Conservation (phyloP, 225 moss, liverwort and hornwort genomes). For the Marchantia paleacea region DNA sequence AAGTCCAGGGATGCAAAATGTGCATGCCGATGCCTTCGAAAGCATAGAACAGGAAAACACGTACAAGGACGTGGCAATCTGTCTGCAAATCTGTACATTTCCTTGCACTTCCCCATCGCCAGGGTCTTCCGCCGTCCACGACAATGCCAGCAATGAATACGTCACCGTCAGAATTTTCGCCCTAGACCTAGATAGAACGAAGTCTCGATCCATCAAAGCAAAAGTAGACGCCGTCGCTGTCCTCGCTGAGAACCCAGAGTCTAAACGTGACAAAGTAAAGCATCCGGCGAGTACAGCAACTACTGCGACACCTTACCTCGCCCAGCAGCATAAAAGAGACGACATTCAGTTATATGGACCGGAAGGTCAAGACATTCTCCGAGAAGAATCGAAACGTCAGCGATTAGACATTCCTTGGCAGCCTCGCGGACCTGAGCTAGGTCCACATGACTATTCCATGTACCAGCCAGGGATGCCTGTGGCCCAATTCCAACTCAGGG, state of each 20-base stretch:
- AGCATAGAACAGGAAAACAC: not conserved
- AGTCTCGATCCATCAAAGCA: not conserved
- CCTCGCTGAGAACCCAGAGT: too few species aligned
- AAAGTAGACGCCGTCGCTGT: not conserved
- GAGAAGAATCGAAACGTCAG: not conserved
- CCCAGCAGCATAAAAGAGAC: not conserved
- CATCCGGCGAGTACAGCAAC: too few species aligned
- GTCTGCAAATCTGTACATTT: not conserved
- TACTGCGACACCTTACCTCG: not conserved
- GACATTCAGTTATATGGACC: too few species aligned
- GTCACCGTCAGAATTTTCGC: not conserved
- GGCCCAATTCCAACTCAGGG: not conserved
- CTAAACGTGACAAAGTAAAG: not conserved
- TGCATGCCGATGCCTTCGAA: too few species aligned
- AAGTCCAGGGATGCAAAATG: too few species aligned
- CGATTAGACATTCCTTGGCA: not conserved
- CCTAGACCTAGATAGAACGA: not conserved
- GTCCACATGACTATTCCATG: not conserved
- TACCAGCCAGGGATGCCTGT: not conserved
- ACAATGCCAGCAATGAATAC: not conserved
- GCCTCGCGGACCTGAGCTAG: not conserved
- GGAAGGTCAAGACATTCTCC: too few species aligned
- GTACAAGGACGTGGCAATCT: not conserved
- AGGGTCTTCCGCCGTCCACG: not conserved
- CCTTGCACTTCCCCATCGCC: too few species aligned